Percentiles rank a stretch among this genome's conserved stretches.
Evolutionary conservation across 306 rosid genomes (phyloP).

Genomic region (Casuarina equisetifolia): DNA sequence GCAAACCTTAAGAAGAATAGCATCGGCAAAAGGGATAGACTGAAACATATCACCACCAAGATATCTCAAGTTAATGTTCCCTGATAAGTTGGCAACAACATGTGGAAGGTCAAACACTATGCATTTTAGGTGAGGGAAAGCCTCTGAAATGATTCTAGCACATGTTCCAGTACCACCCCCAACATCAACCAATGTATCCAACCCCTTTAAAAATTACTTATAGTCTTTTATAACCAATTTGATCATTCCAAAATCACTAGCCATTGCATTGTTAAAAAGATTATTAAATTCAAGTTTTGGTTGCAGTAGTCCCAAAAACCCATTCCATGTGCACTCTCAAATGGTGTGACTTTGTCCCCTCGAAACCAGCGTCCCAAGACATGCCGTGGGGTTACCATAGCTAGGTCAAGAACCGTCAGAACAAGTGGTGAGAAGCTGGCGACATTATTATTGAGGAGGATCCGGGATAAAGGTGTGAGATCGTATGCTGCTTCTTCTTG

Average conservation of each 20-base stretch:
- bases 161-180: conserved; percentile 40
- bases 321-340: conserved; percentile 39
- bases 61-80: conserved; percentile 37
- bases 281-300: conserved; percentile 1
- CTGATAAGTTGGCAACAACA: conserved; percentile 37
- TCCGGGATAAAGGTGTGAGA: conserved; percentile 49
- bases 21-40: conserved; percentile 51
- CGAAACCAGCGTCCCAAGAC: conserved; percentile 35
- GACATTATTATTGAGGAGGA: conserved; percentile 31
- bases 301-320: conserved; percentile 30
- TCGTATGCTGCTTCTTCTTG: conserved; percentile 29
- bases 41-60: conserved; percentile 56
- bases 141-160: conserved; percentile 29
- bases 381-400: conserved; percentile 28
- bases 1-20: conserved; percentile 44
- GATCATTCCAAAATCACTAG: conserved; percentile 44
- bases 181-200: conserved; percentile 32
- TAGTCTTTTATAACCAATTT: conserved; percentile 35
- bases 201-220: conserved; percentile 39
- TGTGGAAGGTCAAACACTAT: conserved; percentile 45
- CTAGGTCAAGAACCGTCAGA: conserved; percentile 16
- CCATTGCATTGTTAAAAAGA: conserved; percentile 41
- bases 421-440: conserved; percentile 20
- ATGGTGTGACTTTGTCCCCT: conserved; percentile 15
- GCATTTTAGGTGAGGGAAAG: conserved; percentile 50